These are phyloP conservation scores for Tulasnella sp. DNA, from an alignment of 768 basidiomycete species.

Conservation along the genomic window DNA sequence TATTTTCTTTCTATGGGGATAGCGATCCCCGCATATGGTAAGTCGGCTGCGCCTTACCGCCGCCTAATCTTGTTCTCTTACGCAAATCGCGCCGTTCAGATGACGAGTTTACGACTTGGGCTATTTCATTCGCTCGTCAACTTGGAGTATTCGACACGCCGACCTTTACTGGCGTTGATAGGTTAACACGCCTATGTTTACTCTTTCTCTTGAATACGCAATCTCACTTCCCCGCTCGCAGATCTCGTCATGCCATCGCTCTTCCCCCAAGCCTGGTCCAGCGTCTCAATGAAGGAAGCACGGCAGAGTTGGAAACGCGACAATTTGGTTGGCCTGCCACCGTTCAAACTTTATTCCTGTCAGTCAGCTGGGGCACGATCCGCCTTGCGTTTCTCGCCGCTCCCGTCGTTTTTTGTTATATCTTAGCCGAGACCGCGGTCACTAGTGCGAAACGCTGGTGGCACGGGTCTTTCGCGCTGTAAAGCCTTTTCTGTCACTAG, in stretches of 20 bases:
- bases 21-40: conserved; percentile 4
- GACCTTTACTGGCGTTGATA: background rate
- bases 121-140: background rate
- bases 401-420: conserved; percentile 9
- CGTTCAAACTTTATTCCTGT: background rate
- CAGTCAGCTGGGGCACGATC: conserved; percentile 10
- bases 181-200: background rate
- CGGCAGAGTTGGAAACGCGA: conserved; percentile 14
- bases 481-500: background rate
- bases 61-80: background rate
- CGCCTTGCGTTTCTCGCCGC: conserved; percentile 14
- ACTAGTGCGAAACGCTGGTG: conserved; percentile 10
- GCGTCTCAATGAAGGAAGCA: conserved; percentile 15
- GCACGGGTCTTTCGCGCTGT: conserved; percentile 15
- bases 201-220: background rate
- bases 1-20: background rate
- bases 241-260: conserved; percentile 16
- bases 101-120: background rate
- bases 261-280: conserved; percentile 19
- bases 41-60: background rate
- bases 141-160: background rate
- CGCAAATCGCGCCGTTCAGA: background rate
- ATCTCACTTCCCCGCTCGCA: background rate
- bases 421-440: conserved; percentile 9
- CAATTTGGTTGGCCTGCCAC: conserved; percentile 11